phyloP scores from a whole-genome alignment of 352 stramenopile genomes.

The Saprolegnia parasitica region DNA sequence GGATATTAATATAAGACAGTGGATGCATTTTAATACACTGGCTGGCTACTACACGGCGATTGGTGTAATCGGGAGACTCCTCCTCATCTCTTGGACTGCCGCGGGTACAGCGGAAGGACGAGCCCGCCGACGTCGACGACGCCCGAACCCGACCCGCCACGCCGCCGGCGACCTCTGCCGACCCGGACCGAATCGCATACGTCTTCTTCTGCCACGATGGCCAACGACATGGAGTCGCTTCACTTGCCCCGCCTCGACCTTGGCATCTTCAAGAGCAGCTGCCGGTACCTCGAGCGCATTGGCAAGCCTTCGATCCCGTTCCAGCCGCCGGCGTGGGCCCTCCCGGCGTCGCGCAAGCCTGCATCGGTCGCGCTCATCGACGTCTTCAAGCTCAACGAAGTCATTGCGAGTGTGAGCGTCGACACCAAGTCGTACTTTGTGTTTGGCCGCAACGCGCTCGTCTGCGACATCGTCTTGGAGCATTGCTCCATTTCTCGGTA shows the following conservation, averaged over 20 bases:
- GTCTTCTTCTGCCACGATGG: background rate
- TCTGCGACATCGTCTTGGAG: constrained; percentile 75
- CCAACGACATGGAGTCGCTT: constrained; percentile 24
- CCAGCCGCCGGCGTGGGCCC: constrained; percentile 52
- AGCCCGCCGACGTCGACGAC: background rate
- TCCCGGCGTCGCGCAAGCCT: constrained; percentile 38
- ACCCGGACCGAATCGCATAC: no score
- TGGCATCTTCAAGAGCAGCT: constrained; percentile 37
- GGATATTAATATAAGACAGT: constrained; percentile 8
- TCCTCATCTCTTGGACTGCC: constrained; percentile 23
- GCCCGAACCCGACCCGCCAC: no score
- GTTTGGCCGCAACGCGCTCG: constrained; percentile 63
- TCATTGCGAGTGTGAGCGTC: constrained; percentile 73
- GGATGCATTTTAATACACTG: constrained; percentile 15
- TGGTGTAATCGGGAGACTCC: constrained; percentile 12
- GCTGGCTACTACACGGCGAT: constrained; percentile 1
- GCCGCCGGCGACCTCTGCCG: no score
- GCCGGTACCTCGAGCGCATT: constrained; percentile 55
- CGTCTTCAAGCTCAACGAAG: constrained; percentile 77
- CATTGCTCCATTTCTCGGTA: constrained; percentile 76
- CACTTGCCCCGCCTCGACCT: constrained; percentile 36
- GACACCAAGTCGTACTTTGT: constrained; percentile 73
- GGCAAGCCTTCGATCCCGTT: constrained; percentile 65
- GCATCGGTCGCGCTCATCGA: constrained; percentile 60
- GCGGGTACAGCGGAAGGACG: constrained; percentile 12